A percentile compares a stretch with the other conserved stretches of the same genome.
phyloP scores from a whole-genome alignment of 345 rosid genomes.

The Microcos paniculata region DNA sequence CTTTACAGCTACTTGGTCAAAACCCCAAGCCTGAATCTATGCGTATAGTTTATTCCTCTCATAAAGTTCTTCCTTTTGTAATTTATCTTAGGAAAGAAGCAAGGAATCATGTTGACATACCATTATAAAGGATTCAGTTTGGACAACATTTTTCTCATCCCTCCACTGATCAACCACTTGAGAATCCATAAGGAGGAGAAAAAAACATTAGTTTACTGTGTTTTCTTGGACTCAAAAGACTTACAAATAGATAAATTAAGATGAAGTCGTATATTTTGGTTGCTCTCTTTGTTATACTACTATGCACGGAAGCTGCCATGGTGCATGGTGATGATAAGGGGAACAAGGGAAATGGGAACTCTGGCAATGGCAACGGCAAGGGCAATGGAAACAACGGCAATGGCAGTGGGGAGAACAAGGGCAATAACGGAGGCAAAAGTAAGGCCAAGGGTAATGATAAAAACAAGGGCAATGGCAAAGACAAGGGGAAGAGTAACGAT shows the following conservation, averaged over 20 bases:
- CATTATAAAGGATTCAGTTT: neutral
- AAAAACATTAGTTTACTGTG: neutral
- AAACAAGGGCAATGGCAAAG: neutral
- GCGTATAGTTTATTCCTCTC: neutral
- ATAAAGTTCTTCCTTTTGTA: neutral
- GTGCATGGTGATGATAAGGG: constrained; percentile 22
- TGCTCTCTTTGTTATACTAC: constrained; percentile 22
- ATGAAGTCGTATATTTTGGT: constrained; percentile 20
- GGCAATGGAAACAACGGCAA: neutral
- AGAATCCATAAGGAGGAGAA: neutral
- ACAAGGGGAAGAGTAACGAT: constrained; percentile 11
- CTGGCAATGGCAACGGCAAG: neutral
- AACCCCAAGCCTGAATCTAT: neutral
- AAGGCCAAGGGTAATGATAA: neutral
- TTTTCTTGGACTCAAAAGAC: neutral
- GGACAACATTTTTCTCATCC: neutral
- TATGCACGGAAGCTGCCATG: constrained; percentile 15
- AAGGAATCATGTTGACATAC: neutral
- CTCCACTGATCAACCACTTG: neutral
- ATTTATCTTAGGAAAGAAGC: neutral
- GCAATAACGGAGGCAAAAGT: neutral
- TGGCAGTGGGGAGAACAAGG: neutral
- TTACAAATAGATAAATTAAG: constrained; percentile 11
- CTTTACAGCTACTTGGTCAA: neutral
- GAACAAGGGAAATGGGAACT: neutral